These are phyloP conservation scores for Cetradonia linearis DNA, from an alignment of 495 filamentous ascomycete species.

Conservation along the genomic window DNA sequence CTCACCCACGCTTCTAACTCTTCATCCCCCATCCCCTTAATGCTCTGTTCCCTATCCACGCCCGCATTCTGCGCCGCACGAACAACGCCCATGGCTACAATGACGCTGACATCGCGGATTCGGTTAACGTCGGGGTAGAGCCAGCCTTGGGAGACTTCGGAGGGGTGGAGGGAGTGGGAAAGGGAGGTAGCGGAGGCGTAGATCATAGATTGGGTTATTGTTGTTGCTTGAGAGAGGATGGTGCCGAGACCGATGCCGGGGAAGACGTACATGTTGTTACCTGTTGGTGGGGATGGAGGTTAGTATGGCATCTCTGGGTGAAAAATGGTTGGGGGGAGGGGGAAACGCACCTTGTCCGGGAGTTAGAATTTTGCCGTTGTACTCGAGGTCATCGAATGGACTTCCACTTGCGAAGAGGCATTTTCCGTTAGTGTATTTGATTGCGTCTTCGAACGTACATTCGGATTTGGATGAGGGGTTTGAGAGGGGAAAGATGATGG, in stretches of 20 bases:
- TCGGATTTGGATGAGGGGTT: slow-evolving; percentile 95
- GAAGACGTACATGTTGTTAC: slow-evolving; percentile 93
- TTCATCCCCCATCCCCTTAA: slow-evolving; percentile 62
- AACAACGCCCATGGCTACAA: slow-evolving; percentile 87
- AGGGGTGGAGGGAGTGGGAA: slow-evolving; percentile 61
- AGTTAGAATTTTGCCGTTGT: slow-evolving; percentile 51
- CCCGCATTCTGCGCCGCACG: slow-evolving; percentile 73
- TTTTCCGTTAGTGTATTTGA: slow-evolving; percentile 78
- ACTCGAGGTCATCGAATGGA: slow-evolving; percentile 67
- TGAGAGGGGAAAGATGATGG: slow-evolving; percentile 87
- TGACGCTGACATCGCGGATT: slow-evolving; percentile 79
- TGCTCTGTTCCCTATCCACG: slow-evolving; percentile 65
- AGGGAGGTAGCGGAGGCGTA: slow-evolving; percentile 79
- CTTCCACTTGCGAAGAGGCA: slow-evolving; percentile 92
- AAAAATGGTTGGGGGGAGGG: neutral
- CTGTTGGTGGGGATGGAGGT: slow-evolving; percentile 15
- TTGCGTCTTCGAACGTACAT: slow-evolving; percentile 88
- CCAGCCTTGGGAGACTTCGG: slow-evolving; percentile 70
- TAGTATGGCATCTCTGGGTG: neutral
- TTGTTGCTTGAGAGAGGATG: slow-evolving; percentile 80
- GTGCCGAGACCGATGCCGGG: slow-evolving; percentile 92
- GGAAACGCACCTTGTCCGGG: slow-evolving; percentile 66
- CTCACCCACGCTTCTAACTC: slow-evolving; percentile 72
- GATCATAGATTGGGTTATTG: slow-evolving; percentile 86
- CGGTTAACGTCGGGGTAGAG: slow-evolving; percentile 91